Percentiles rank a stretch among this genome's conserved stretches.
Conservation (phyloP, 192 early-diverging fungal genomes). For the Umbelopsis sp. region DNA sequence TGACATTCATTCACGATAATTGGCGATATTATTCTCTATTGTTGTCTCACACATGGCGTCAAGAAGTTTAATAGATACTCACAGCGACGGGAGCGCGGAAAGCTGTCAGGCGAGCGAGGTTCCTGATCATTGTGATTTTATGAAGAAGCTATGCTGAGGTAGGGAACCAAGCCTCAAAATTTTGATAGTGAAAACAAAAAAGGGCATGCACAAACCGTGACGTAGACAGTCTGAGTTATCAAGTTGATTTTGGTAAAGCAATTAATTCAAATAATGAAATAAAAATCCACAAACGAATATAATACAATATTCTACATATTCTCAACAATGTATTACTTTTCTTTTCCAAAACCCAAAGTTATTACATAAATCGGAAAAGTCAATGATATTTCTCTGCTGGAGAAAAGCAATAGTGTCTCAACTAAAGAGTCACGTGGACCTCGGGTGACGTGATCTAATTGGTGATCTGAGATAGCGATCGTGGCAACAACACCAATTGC, state of each 20-base stretch:
- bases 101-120: conserved; percentile 50
- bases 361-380: no score
- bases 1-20: not conserved
- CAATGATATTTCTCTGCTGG: no score
- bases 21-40: not conserved
- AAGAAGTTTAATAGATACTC: conserved; percentile 20
- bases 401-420: not conserved
- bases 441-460: not conserved
- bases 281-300: not conserved
- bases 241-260: not conserved
- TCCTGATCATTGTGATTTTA: conserved; percentile 53
- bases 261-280: not conserved
- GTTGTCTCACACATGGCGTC: not conserved
- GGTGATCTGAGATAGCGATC: not conserved
- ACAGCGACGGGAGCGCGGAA: conserved; percentile 47
- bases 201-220: conserved; percentile 4
- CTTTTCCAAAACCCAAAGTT: no score
- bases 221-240: not conserved
- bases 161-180: conserved; percentile 15
- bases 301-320: no score
- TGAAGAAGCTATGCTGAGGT: conserved; percentile 17
- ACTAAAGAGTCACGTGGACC: not conserved
- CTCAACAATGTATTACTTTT: no score
- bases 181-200: conserved; percentile 17
- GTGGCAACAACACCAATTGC: not conserved